Conservation (phyloP, 441 rosid genomes). For the Gossypium gossypioides region DNA sequence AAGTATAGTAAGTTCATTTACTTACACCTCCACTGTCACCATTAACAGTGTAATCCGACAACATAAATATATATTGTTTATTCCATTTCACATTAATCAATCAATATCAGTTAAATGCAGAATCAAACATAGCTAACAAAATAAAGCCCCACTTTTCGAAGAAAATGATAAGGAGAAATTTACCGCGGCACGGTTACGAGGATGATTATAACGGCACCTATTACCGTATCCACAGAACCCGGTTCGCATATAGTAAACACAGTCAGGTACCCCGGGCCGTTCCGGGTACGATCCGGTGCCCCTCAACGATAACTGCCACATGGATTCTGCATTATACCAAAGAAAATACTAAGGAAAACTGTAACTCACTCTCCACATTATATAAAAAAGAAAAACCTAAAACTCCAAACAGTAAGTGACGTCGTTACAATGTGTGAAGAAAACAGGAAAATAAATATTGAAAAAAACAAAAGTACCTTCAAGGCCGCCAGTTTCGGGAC, state of each 20-base stretch:
- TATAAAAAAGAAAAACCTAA: slow-evolving; percentile 27
- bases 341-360: slow-evolving; percentile 1
- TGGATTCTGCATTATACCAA: slow-evolving; percentile 46
- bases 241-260: slow-evolving; percentile 84
- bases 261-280: slow-evolving; percentile 66
- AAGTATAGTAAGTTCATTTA: not conserved
- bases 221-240: slow-evolving; percentile 70
- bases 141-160: not conserved
- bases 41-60: not conserved
- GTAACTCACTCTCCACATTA: slow-evolving; percentile 15
- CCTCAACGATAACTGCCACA: slow-evolving; percentile 60
- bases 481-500: slow-evolving; percentile 45
- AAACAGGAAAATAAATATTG: slow-evolving; percentile 14
- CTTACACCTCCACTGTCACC: not conserved
- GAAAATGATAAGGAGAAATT: not conserved
- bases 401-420: not conserved
- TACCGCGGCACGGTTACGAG: slow-evolving; percentile 83
- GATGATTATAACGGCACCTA: slow-evolving; percentile 87
- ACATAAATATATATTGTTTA: not conserved
- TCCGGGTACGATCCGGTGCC: slow-evolving; percentile 60
- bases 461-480: slow-evolving; percentile 29
- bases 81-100: not conserved
- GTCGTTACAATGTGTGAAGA: not conserved
- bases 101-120: not conserved
- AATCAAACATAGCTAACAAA: not conserved